Evolutionary conservation across 2,329 filamentous ascomycete genomes (phyloP), one percentile per base, ranked within the genome.

Genomic region (Fusarium heterosporum): DNA sequence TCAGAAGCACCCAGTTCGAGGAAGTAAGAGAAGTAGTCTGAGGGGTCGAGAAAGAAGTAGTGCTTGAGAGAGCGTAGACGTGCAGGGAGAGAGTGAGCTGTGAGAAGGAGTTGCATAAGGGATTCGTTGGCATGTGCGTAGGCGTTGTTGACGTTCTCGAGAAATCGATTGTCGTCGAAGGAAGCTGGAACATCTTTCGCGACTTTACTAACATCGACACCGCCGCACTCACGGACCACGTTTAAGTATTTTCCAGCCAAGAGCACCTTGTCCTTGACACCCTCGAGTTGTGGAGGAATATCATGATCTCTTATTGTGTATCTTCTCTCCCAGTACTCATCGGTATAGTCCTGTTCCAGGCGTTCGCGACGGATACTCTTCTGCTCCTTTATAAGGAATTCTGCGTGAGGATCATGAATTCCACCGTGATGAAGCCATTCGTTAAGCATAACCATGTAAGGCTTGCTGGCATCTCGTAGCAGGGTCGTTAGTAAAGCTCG

Each of bases 21-120:
- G 77, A 99, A 99, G 79, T 98, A 97, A 4, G 93, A 93, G 78
- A 99, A 98, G 82, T 97, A 99, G 77, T 99, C 96, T 32, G 96
- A 97, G 10, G 94, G 91, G 72, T 98, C 95, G 64, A 99, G 89
- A 83, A 99, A 99, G 83, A 98, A 99, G 81, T 99, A 99, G 79
- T 99, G 96, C 77, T 99, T 99, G 38, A 99, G 83, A 14, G 95
- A 98, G 43, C 91, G 89, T 56, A 99, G 85, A 36, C 96, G 88
- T 28, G 92, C 91, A 1, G 95, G 94, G 7, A 99, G 86, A 13
- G 92, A 92, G 75, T 99, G 96, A 8, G 96, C 96, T 1, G 95
- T 98, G 39, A 99, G 85, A 4, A 99, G 88, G 0, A 99, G 85
- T 61, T 93, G 91, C 80, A 99, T 89, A 22, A 99, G 84, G 9